A percentile compares a stretch with the other conserved stretches of the same genome.
phyloP scores from a whole-genome alignment of 257 asterid genomes.

The Misopates orontium region DNA sequence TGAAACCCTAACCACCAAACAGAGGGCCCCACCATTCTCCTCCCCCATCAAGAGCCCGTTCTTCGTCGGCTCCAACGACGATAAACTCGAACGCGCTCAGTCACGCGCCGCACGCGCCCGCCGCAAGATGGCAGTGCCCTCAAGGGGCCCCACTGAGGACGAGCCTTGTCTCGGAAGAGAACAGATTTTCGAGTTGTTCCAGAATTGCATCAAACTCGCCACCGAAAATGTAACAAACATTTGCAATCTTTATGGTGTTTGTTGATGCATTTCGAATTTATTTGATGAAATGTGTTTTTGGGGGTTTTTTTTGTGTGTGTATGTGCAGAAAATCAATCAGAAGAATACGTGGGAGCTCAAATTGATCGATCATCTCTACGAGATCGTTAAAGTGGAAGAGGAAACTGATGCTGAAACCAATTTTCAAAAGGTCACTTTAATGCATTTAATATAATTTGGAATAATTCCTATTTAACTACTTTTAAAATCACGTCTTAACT shows the following conservation, averaged over 20 bases:
- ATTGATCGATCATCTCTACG: conserved; percentile 84
- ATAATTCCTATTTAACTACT: not conserved
- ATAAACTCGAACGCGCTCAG: conserved; percentile 88
- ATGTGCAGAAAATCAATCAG: conserved; percentile 83
- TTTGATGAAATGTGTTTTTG: not conserved
- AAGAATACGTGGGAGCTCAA: conserved; percentile 96
- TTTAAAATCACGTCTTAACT: not conserved
- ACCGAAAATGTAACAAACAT: conserved; percentile 69
- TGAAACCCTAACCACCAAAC: conserved; percentile 61
- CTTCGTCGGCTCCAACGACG: conserved; percentile 83
- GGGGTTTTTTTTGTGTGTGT: too few species aligned
- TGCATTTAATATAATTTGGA: too few species aligned
- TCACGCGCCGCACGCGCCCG: conserved; percentile 92
- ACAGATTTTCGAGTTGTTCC: conserved; percentile 84
- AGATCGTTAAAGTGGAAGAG: conserved; percentile 76
- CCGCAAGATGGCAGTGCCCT: conserved; percentile 50
- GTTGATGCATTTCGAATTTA: not conserved
- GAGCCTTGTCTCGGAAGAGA: conserved; percentile 62
- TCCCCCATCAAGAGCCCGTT: conserved; percentile 75
- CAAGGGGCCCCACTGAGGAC: conserved; percentile 33
- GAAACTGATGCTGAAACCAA: conserved; percentile 83
- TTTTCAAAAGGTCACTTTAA: conserved; percentile 82
- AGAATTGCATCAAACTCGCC: conserved; percentile 93
- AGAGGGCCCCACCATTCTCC: conserved; percentile 56
- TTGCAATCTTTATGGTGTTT: not conserved